A percentile compares a stretch with the other conserved stretches of the same genome.
These are phyloP conservation scores for Marchantia polymorpha DNA, from an alignment of 225 moss, liverwort and hornwort species.

Conservation along the genomic window DNA sequence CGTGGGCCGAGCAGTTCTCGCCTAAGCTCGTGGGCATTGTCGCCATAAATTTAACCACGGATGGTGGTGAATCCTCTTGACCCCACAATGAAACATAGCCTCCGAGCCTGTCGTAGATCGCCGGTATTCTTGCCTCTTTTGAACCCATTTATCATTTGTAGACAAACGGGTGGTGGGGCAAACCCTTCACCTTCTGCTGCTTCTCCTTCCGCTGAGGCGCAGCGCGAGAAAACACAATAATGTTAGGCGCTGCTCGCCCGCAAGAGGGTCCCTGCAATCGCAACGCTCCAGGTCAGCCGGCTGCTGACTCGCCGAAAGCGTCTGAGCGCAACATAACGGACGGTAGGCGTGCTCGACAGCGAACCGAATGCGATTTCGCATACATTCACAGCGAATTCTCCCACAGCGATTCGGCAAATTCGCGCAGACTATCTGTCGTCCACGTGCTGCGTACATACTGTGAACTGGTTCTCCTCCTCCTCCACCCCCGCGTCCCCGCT, in stretches of 20 bases:
- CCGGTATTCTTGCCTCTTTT: background rate
- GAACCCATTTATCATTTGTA: background rate
- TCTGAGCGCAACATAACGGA: slow-evolving; percentile 13
- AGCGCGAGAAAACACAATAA: background rate
- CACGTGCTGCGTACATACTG: slow-evolving; percentile 1
- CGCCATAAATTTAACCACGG: background rate
- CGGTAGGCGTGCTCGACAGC: slow-evolving; percentile 13
- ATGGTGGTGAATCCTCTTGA: background rate
- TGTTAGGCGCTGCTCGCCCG: background rate
- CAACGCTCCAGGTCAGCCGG: slow-evolving; percentile 6
- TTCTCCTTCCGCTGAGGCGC: background rate
- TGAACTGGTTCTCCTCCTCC: background rate
- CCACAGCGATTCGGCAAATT: background rate
- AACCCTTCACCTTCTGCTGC: background rate
- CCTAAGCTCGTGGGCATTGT: background rate
- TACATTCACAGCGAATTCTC: background rate
- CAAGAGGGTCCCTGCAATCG: background rate
- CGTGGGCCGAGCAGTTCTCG: background rate
- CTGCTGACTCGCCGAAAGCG: slow-evolving; percentile 21
- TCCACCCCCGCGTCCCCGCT: background rate
- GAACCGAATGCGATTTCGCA: background rate
- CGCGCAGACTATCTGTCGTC: background rate
- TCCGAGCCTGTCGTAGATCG: background rate
- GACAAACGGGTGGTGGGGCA: background rate
- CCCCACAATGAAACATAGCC: background rate